phyloP scores from a whole-genome alignment of 2,329 filamentous ascomycete genomes.

The Eutypa lata region DNA sequence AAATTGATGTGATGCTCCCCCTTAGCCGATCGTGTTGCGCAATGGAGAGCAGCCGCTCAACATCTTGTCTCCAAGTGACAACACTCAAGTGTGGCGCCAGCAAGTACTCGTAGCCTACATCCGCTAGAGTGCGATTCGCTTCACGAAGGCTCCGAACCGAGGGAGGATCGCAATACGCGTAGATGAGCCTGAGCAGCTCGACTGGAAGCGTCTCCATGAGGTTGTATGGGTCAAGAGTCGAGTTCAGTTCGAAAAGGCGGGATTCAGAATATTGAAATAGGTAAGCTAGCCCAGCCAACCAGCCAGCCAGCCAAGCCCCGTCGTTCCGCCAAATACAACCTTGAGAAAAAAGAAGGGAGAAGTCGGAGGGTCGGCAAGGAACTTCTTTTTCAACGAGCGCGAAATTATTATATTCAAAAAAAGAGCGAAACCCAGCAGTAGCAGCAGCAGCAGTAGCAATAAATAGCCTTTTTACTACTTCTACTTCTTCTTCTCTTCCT shows the following conservation, averaged over 20 bases:
- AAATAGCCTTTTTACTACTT: no score
- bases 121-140: conserved; percentile 34
- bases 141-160: conserved; percentile 41
- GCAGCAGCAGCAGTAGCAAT: no score
- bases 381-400: neutral
- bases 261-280: neutral
- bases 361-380: no score
- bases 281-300: neutral
- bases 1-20: conserved; percentile 38
- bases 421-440: neutral
- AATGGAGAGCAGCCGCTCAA: conserved; percentile 41
- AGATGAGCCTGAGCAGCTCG: conserved; percentile 42
- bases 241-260: neutral
- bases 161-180: conserved; percentile 35
- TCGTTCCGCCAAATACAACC: no score
- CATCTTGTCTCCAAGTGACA: conserved; percentile 43
- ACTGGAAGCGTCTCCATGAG: conserved; percentile 33
- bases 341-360: neutral
- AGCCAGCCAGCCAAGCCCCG: neutral
- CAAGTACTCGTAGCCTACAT: conserved; percentile 41
- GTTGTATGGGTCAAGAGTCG: neutral
- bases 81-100: conserved; percentile 38
- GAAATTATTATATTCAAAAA: neutral
- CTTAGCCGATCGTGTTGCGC: conserved; percentile 40
- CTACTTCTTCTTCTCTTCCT: no score